These are phyloP conservation scores for Wickerhamomyces subpelliculosus DNA, from an alignment of 805 yeast genomes.

Conservation along the genomic window DNA sequence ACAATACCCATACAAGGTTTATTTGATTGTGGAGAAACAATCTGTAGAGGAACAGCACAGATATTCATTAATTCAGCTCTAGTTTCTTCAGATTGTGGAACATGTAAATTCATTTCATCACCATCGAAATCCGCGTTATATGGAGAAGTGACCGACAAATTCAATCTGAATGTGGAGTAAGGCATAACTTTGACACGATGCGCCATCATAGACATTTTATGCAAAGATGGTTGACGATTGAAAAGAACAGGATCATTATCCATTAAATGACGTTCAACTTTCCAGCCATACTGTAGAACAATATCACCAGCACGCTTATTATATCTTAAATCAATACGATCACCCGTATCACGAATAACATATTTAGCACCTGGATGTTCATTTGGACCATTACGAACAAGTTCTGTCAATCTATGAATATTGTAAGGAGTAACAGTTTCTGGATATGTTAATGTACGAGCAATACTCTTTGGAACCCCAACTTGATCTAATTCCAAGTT, in stretches of 20 bases:
- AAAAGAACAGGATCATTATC: constrained; percentile 96
- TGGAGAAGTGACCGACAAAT: constrained; percentile 97
- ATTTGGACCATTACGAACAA: constrained; percentile 96
- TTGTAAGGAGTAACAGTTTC: constrained; percentile 97
- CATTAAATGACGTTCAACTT: constrained; percentile 96
- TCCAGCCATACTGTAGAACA: constrained; percentile 98
- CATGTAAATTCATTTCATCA: constrained; percentile 99
- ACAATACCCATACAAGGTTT: constrained; percentile 99
- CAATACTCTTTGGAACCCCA: constrained; percentile 97
- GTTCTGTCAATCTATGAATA: constrained; percentile 86
- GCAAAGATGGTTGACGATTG: constrained; percentile 98
- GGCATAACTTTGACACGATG: constrained; percentile 99
- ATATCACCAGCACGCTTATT: constrained; percentile 98
- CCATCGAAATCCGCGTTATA: constrained; percentile 99
- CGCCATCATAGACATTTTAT: constrained; percentile 99
- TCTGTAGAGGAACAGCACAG: constrained; percentile 96
- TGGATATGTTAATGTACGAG: constrained; percentile 91
- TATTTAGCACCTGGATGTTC: constrained; percentile 99
- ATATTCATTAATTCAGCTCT: constrained; percentile 92
- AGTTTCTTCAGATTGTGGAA: constrained; percentile 97
- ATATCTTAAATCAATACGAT: constrained; percentile 94
- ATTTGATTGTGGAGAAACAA: constrained; percentile 96
- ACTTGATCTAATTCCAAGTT: constrained; percentile 96
- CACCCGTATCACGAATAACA: constrained; percentile 97
- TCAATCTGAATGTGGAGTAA: constrained; percentile 93